A percentile compares a stretch with the other conserved stretches of the same genome.
Evolutionary conservation across 1,284 basidiomycete species (phyloP).

Genomic region (Termitomyces sp.): DNA sequence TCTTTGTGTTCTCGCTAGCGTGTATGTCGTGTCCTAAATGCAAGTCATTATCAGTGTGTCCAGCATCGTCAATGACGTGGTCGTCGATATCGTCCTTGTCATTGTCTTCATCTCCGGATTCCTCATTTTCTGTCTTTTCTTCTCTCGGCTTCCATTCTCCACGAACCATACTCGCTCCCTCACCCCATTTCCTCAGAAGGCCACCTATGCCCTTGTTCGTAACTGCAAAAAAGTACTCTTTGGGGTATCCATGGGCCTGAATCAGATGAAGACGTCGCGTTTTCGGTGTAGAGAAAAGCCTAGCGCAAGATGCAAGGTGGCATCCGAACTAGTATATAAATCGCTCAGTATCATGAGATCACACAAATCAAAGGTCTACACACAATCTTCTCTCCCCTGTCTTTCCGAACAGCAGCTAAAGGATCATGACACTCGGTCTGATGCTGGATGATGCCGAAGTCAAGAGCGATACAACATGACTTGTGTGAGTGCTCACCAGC

Average conservation of each 20-base stretch:
- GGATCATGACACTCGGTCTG: slow-evolving; percentile 86
- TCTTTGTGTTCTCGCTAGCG: not conserved
- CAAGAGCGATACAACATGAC: not conserved
- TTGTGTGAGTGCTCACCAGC: slow-evolving; percentile 49
- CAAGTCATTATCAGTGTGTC: not conserved
- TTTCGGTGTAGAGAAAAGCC: slow-evolving; percentile 72
- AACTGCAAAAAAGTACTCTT: slow-evolving; percentile 83
- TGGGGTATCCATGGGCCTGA: slow-evolving; percentile 75
- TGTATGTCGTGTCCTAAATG: slow-evolving; percentile 1
- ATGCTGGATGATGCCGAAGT: slow-evolving; percentile 46
- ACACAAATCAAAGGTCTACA: slow-evolving; percentile 26
- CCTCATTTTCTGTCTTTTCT: slow-evolving; percentile 16
- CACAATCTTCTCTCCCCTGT: slow-evolving; percentile 86
- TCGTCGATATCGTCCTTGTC: slow-evolving; percentile 4
- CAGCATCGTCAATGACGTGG: not conserved
- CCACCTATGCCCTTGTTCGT: slow-evolving; percentile 85
- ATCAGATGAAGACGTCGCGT: slow-evolving; percentile 78
- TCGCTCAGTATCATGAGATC: slow-evolving; percentile 1
- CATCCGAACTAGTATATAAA: slow-evolving; percentile 72
- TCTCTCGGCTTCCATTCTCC: slow-evolving; percentile 61
- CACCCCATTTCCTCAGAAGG: slow-evolving; percentile 69
- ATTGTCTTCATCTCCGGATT: slow-evolving; percentile 9
- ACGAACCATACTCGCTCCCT: slow-evolving; percentile 71
- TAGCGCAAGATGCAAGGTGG: slow-evolving; percentile 60
- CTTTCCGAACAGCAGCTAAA: slow-evolving; percentile 64